A percentile compares a stretch with the other conserved stretches of the same genome.
These are phyloP conservation scores for Clavariopsis aquatica DNA, from an alignment of 495 filamentous ascomycete species.

Conservation along the genomic window DNA sequence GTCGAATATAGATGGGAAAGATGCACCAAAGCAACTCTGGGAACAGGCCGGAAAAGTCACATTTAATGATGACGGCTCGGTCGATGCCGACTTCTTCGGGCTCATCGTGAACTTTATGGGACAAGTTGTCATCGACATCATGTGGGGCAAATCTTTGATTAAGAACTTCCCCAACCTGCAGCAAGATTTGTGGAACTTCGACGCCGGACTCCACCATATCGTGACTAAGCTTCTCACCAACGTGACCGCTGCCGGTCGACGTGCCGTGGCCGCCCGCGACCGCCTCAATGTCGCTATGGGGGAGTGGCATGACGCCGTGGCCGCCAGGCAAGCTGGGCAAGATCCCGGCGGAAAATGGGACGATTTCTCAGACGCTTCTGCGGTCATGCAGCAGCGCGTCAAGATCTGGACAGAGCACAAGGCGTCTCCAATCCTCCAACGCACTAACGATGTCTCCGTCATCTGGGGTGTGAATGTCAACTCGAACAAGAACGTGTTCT, in stretches of 20 bases:
- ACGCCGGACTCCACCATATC: constrained; percentile 20
- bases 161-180: constrained; percentile 18
- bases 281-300: constrained; percentile 15
- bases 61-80: constrained; percentile 12
- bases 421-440: constrained; percentile 5
- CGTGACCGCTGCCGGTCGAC: constrained; percentile 9
- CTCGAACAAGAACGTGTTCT: constrained; percentile 36
- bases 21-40: no score
- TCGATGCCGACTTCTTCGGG: constrained; percentile 18
- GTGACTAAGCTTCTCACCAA: constrained; percentile 4
- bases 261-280: constrained; percentile 1
- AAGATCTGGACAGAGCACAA: constrained; percentile 16
- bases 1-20: no score
- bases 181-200: constrained; percentile 22
- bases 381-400: constrained; percentile 18
- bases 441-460: constrained; percentile 21
- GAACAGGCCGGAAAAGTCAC: constrained; percentile 19
- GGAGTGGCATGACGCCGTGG: constrained; percentile 19
- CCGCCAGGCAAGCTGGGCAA: constrained; percentile 10
- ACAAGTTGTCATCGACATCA: constrained; percentile 23
- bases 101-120: constrained; percentile 24
- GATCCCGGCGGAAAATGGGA: background rate
- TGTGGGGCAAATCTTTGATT: constrained; percentile 21
- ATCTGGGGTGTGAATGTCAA: constrained; percentile 27
- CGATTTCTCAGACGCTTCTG: constrained; percentile 10